Base-by-base conservation (phyloP, 2,329 filamentous ascomycete species). In the Colletotrichum horii region DNA sequence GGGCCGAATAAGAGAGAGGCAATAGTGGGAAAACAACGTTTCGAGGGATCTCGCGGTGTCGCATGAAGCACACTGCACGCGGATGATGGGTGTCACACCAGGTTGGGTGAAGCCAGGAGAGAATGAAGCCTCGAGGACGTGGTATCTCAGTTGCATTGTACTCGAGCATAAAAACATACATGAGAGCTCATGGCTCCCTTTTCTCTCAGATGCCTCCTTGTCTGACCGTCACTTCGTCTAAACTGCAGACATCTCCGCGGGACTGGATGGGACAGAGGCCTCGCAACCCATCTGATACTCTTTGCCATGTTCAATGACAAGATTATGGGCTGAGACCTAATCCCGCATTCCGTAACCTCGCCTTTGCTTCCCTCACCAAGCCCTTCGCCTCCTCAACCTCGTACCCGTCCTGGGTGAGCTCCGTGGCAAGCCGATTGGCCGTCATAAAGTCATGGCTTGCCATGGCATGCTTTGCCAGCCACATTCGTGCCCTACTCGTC, bases 351-450 rank as follows among this genome's bases (percentile, higher is more conserved):
- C 95, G 94, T 84, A 96, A 90, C 78, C 94, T 91, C 6, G 94
- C 94, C 79, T 96, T 90, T 15, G 98, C 93, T 83, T 98, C 96
- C 76, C 95, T 91, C 77, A 98, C 94, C 79, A 98, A 87, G 5
- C 96, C 95, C 86, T 98, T 98, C 32, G 97, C 97, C 84, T 99
- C 97, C 83, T 99, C 97, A 3, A 98, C 95, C 84, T 98, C 97
- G 30, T 97, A 93, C 1, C 97, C 97, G 84, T 99, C 97, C 84
- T 98, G 95, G 83, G 96, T 98, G 61, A 99, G 87, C 85, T 99
- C 97, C 76, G 93, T 95, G 1, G 96, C 96, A 56, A 98, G 87
- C 77, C 95, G 92, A 85, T 94, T 94, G 6, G 95, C 95, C 24
- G 94, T 91, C 36, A 89, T 88, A 80, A 95, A 95, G 83, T 98